Evolutionary conservation across 2,329 filamentous ascomycete genomes (phyloP).

Genomic region (Colletotrichum incanum): DNA sequence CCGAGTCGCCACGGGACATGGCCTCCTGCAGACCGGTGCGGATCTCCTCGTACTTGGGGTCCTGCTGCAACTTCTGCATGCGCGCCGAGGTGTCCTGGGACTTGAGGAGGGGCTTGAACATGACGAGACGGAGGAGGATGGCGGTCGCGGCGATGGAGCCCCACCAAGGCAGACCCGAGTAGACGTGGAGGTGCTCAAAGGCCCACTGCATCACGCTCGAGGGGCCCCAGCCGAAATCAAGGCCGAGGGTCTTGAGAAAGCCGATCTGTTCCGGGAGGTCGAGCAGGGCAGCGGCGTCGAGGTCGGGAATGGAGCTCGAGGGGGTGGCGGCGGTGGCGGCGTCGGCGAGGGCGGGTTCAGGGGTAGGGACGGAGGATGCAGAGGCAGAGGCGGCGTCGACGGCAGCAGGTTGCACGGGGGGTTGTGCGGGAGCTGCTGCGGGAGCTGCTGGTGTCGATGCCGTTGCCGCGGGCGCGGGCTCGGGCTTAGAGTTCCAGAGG

Average conservation of each 20-base stretch:
- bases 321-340: conserved; percentile 34
- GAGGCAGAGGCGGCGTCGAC: conserved; percentile 43
- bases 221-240: conserved; percentile 90
- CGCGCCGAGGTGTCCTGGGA: conserved; percentile 75
- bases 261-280: conserved; percentile 83
- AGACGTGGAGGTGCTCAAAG: conserved; percentile 88
- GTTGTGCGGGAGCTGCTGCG: conserved; percentile 43
- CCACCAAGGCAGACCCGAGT: conserved; percentile 85
- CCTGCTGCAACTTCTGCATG: conserved; percentile 70
- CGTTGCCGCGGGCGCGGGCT: conserved; percentile 40
- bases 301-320: conserved; percentile 49
- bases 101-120: conserved; percentile 77
- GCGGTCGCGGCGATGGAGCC: conserved; percentile 78
- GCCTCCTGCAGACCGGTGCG: conserved; percentile 63
- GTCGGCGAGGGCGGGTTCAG: conserved; percentile 45
- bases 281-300: conserved; percentile 62
- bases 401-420: conserved; percentile 34
- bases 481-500: conserved; percentile 42
- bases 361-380: conserved; percentile 51
- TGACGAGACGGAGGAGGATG: conserved; percentile 72
- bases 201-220: conserved; percentile 81
- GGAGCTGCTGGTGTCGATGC: conserved; percentile 36
- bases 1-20: conserved; percentile 67
- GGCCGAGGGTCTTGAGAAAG: conserved; percentile 84
- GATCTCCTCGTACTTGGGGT: conserved; percentile 67